phyloP scores from a whole-genome alignment of 1,284 basidiomycete genomes.

The Chalciporus sp. region DNA sequence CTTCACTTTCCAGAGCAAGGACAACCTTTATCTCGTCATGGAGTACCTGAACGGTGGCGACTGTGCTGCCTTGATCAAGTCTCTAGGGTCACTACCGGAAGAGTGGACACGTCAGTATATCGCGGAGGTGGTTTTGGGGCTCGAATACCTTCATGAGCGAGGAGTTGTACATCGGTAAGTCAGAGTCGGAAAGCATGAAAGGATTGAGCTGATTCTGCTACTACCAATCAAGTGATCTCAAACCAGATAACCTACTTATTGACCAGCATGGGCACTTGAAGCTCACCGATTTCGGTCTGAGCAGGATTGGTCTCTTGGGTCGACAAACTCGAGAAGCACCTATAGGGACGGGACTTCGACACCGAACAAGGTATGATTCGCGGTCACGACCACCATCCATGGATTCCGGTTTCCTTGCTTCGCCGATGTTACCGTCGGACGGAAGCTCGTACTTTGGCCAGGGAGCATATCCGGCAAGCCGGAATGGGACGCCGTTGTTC shows the following conservation, averaged over 20 bases:
- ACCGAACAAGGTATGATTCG: constrained; percentile 63
- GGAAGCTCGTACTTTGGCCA: constrained; percentile 83
- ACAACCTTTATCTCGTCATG: constrained; percentile 98
- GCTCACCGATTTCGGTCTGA: constrained; percentile 97
- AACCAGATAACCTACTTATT: constrained; percentile 97
- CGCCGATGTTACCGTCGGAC: constrained; percentile 67
- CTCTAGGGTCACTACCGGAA: constrained; percentile 89
- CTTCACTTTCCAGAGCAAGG: constrained; percentile 99
- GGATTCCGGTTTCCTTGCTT: constrained; percentile 79
- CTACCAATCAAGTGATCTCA: constrained; percentile 76
- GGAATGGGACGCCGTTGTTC: constrained; percentile 65
- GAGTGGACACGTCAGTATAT: constrained; percentile 98
- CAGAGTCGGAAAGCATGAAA: background rate
- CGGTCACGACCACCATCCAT: constrained; percentile 79
- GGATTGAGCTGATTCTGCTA: constrained; percentile 9
- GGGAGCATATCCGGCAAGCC: constrained; percentile 57
- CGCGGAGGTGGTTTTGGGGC: constrained; percentile 92
- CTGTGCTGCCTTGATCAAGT: constrained; percentile 95
- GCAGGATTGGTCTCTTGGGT: constrained; percentile 94
- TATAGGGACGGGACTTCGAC: constrained; percentile 52
- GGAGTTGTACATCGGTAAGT: constrained; percentile 96
- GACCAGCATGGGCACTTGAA: constrained; percentile 96
- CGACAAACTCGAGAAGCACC: constrained; percentile 89
- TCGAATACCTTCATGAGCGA: constrained; percentile 93
- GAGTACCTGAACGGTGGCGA: constrained; percentile 98